These are phyloP conservation scores for Polymyxa betae DNA, from an alignment of 208 protist species.

Conservation along the genomic window DNA sequence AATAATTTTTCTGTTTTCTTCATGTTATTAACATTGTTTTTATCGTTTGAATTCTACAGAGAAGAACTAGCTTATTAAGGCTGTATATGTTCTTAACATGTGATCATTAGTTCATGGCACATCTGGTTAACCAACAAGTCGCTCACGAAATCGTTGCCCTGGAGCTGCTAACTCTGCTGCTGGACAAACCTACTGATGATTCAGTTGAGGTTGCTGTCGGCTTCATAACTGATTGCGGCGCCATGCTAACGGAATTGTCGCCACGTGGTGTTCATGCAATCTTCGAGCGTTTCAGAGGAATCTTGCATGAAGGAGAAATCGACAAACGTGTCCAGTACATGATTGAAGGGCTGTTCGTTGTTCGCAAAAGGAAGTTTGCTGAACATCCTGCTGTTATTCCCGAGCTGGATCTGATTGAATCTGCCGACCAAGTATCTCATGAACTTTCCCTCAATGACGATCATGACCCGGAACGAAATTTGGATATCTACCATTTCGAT, in stretches of 20 bases:
- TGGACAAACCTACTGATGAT: conserved; percentile 92
- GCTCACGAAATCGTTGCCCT: conserved; percentile 82
- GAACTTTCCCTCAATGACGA: conserved; percentile 86
- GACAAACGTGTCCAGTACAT: conserved; percentile 91
- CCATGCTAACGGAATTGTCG: conserved; percentile 67
- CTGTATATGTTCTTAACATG: conserved; percentile 69
- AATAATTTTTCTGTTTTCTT: background rate
- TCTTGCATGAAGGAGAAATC: conserved; percentile 89
- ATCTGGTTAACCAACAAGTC: conserved; percentile 88
- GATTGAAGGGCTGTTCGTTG: conserved; percentile 82
- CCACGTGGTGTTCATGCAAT: conserved; percentile 73
- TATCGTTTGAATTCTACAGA: background rate
- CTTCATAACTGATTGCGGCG: conserved; percentile 80
- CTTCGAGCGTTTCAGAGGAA: conserved; percentile 81
- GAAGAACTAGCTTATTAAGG: background rate
- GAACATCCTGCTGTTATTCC: conserved; percentile 80
- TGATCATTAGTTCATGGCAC: conserved; percentile 80
- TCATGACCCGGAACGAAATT: conserved; percentile 80
- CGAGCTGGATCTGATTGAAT: conserved; percentile 85
- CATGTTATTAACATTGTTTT: background rate
- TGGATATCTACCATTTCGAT: conserved; percentile 76
- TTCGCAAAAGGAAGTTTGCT: conserved; percentile 68
- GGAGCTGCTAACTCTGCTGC: conserved; percentile 80
- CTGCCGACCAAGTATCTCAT: conserved; percentile 91
- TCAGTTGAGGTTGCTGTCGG: conserved; percentile 82